Conservation (phyloP, 139 green algal species). For the Chlamydomonas schloesseri region DNA sequence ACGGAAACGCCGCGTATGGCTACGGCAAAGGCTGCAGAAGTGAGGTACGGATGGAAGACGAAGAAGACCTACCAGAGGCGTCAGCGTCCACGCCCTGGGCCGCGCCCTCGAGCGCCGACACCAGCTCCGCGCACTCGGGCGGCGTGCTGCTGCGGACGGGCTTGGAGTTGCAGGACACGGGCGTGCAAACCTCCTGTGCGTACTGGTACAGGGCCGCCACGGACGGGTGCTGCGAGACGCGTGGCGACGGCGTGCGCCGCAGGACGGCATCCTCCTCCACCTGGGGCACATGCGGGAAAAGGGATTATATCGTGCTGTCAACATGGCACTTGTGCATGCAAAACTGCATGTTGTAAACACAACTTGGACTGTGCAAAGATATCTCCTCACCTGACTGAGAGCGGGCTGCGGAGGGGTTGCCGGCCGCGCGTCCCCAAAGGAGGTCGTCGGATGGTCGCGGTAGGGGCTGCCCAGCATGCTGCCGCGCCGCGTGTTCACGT, state of each 20-base stretch:
- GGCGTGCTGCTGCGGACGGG: not conserved
- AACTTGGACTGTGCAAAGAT: not conserved
- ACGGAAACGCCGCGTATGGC: not conserved
- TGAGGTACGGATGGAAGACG: no score
- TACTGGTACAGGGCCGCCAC: conserved; percentile 14
- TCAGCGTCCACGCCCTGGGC: not conserved
- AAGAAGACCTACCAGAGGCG: not conserved
- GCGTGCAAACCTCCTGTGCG: conserved; percentile 2
- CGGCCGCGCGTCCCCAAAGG: not conserved
- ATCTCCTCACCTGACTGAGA: not conserved
- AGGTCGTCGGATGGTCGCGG: no score
- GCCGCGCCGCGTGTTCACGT: not conserved
- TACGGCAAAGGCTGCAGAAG: not conserved
- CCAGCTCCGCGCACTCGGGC: not conserved
- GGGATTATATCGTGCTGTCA: not conserved
- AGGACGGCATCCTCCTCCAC: not conserved
- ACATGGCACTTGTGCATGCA: not conserved
- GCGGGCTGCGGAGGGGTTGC: not conserved
- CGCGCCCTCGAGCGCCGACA: not conserved
- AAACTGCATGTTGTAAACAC: not conserved
- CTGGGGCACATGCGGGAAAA: not conserved
- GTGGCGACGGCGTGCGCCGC: not conserved
- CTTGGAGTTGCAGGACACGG: not conserved
- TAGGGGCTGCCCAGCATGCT: not conserved
- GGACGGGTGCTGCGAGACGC: not conserved